A percentile compares a stretch with the other conserved stretches of the same genome.
phyloP scores from a whole-genome alignment of 2,329 filamentous ascomycete genomes.

The Claviceps maximensis region DNA sequence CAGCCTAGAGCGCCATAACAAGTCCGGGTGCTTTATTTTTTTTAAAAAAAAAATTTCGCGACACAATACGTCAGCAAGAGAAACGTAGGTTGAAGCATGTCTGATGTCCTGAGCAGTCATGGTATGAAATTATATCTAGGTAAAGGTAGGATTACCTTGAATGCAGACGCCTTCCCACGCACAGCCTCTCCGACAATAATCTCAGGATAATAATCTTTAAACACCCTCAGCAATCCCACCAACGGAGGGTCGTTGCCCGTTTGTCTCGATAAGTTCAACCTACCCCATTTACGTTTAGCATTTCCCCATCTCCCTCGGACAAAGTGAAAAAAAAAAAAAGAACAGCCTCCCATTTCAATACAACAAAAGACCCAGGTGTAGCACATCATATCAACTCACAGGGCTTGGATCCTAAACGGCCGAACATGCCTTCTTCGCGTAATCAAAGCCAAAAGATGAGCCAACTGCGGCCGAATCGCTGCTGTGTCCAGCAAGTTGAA shows the following conservation, averaged over 20 bases:
- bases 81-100: no score
- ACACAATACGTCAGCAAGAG: constrained; percentile 6
- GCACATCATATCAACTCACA: constrained; percentile 33
- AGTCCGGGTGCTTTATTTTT: constrained; percentile 49
- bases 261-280: constrained; percentile 43
- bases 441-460: constrained; percentile 65
- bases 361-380: neutral
- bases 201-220: constrained; percentile 83
- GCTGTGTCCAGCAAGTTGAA: constrained; percentile 77
- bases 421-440: constrained; percentile 73
- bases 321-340: neutral
- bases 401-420: constrained; percentile 66
- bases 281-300: constrained; percentile 14
- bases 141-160: constrained; percentile 31
- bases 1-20: constrained; percentile 58
- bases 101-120: neutral
- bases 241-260: constrained; percentile 61
- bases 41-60: constrained; percentile 3
- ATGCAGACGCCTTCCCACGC: constrained; percentile 45
- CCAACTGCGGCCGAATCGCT: constrained; percentile 53
- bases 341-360: no score
- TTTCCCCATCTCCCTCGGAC: no score
- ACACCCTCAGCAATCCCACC: constrained; percentile 64
- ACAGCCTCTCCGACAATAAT: constrained; percentile 64
- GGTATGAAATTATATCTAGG: neutral